These are phyloP conservation scores for Hypocrella siamensis DNA, from an alignment of 2,329 filamentous ascomycete species.

Conservation along the genomic window DNA sequence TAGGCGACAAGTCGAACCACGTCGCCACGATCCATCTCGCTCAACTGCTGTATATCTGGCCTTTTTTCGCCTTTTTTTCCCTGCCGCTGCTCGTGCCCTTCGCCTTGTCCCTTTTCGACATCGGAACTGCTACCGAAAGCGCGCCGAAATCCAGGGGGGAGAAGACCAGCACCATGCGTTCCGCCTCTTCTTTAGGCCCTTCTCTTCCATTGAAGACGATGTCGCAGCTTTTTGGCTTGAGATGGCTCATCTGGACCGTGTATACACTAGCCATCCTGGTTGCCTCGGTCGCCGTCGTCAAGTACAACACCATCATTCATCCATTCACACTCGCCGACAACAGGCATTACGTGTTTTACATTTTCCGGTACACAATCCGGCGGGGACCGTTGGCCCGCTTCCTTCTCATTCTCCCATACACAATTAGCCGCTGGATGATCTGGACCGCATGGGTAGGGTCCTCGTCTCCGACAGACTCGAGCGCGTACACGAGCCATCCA, in stretches of 20 bases:
- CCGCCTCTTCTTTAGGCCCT: slow-evolving; percentile 3
- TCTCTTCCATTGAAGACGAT: slow-evolving; percentile 3
- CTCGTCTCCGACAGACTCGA: neutral
- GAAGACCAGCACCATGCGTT: no score
- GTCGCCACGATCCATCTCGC: slow-evolving; percentile 75
- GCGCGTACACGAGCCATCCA: no score
- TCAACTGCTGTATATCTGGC: slow-evolving; percentile 93
- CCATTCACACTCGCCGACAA: slow-evolving; percentile 96
- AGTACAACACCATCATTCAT: slow-evolving; percentile 83
- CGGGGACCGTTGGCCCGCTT: slow-evolving; percentile 49
- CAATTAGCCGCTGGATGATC: slow-evolving; percentile 50
- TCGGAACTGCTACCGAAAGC: no score
- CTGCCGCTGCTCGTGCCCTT: slow-evolving; percentile 54
- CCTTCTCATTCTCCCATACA: slow-evolving; percentile 53
- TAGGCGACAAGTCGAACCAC: slow-evolving; percentile 89
- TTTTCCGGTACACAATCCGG: slow-evolving; percentile 73
- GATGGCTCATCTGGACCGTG: slow-evolving; percentile 17
- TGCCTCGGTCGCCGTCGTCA: slow-evolving; percentile 35
- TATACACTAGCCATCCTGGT: slow-evolving; percentile 19
- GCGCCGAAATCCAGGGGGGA: no score
- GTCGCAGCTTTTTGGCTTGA: slow-evolving; percentile 12
- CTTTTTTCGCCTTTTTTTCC: slow-evolving; percentile 80
- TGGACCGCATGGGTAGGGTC: slow-evolving; percentile 44
- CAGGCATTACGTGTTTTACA: slow-evolving; percentile 91
- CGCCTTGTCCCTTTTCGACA: slow-evolving; percentile 19